These are phyloP conservation scores for Phialocephala sp. DNA, from an alignment of 2,329 filamentous ascomycete genomes.

Conservation along the genomic window DNA sequence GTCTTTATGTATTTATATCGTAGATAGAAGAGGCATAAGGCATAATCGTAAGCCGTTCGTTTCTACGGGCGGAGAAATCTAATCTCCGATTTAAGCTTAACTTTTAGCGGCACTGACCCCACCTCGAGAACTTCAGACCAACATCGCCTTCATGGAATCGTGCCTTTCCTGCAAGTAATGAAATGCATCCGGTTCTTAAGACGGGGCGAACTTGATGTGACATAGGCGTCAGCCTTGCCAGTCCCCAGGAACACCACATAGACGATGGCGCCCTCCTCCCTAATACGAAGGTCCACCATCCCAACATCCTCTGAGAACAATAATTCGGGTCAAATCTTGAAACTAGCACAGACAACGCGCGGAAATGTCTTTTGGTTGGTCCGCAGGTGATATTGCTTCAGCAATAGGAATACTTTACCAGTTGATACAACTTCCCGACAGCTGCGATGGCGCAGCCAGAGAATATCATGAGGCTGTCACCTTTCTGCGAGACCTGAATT, in stretches of 20 bases:
- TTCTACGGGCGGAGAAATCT: too few species aligned
- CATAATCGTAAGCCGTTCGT: too few species aligned
- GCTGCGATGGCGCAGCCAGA: constrained; percentile 18
- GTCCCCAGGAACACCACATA: background rate
- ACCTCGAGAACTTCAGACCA: too few species aligned
- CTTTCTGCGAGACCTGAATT: constrained; percentile 21
- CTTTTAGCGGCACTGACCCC: too few species aligned
- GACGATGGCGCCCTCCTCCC: background rate
- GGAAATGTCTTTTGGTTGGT: constrained; percentile 25
- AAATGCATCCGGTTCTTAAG: too few species aligned
- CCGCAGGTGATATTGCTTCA: constrained; percentile 20
- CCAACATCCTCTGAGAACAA: background rate
- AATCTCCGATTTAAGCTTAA: too few species aligned
- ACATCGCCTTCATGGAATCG: too few species aligned
- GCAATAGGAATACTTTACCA: constrained; percentile 17
- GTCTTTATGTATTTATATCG: too few species aligned
- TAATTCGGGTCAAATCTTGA: background rate
- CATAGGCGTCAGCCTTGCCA: background rate
- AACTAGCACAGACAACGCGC: background rate
- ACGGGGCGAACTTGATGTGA: too few species aligned
- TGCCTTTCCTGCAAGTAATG: too few species aligned
- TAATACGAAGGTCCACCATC: background rate
- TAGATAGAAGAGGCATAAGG: too few species aligned
- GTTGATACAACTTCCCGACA: constrained; percentile 21
- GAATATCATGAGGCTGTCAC: constrained; percentile 25